Evolutionary conservation across 164 flowering plant species (phyloP), one percentile per base, ranked within the genome.

Genomic region (Sextonia rubra): DNA sequence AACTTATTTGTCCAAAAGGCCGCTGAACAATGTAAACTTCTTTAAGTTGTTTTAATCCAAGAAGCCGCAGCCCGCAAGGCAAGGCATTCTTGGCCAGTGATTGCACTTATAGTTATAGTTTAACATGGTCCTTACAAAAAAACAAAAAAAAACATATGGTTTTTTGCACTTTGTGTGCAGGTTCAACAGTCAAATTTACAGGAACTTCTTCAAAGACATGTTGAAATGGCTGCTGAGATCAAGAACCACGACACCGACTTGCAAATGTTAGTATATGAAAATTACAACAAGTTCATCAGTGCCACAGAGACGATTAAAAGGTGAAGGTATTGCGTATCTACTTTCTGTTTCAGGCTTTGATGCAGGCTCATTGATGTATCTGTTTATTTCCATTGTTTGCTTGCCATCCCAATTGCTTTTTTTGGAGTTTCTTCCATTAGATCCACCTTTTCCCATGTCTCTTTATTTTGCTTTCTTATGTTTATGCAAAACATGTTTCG

Each of bases 191-290:
- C 97, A 47, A 96, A 85, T 74, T 75, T 96, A 85, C 97, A 91
- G 78, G 94, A 89, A 66, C 89, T 96, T 72, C 91, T 93, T 75
- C 94, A 93, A 70, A 86, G 79, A 71, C 99, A 96, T 80, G 98
- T 96, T 72, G 94, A 93, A 82, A 91, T 96, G 98, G 98, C 99
- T 29, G 97, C 97, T 27, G 98, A 96, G 81, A 93, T 96, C 15
- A 96, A 96, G 73, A 96, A 93, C 84, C 91, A 93, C 1, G 99
- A 93, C 73, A 96, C 99, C 68, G 99, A 96, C 80, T 81, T 96
- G 84, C 99, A 96, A 75, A 96, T 93, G 99, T 77, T 96, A 18
- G 99, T 96, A 4, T 96, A 96, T 78, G 99, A 96, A 80, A 96
- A 96, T 74, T 96, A 96, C 83, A 96, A 91, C 87, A 96, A 96